Evolutionary conservation across 2,329 filamentous ascomycete genomes (phyloP).

Genomic region (Pestalotiopsis sp.): DNA sequence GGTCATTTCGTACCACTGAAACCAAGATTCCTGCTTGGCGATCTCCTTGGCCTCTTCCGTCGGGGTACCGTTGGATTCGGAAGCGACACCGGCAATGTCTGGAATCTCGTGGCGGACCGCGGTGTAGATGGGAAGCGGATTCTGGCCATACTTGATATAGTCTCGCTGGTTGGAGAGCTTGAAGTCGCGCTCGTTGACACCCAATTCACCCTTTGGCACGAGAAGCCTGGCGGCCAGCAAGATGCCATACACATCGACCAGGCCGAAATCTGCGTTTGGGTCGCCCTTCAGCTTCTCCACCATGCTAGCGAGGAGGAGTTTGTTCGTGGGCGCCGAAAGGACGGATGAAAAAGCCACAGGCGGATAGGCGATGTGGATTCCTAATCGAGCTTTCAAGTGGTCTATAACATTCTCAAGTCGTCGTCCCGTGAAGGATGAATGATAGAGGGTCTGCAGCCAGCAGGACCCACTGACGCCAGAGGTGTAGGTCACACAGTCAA

Average conservation of each 20-base stretch:
- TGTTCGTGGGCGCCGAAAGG: conserved; percentile 89
- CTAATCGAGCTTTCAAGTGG: conserved; percentile 83
- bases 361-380: conserved; percentile 90
- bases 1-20: conserved; percentile 97
- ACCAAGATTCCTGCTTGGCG: conserved; percentile 76
- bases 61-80: conserved; percentile 33
- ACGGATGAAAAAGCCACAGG: conserved; percentile 80
- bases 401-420: conserved; percentile 73
- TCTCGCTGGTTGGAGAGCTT: conserved; percentile 87
- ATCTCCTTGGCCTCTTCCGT: conserved; percentile 54
- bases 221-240: conserved; percentile 82
- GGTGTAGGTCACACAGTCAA: conserved; percentile 93
- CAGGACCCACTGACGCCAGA: conserved; percentile 95
- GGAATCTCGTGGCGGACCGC: conserved; percentile 96
- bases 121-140: conserved; percentile 93
- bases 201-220: conserved; percentile 82
- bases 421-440: conserved; percentile 74
- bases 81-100: conserved; percentile 48
- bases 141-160: conserved; percentile 75
- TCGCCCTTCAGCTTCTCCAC: conserved; percentile 92
- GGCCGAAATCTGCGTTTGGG: conserved; percentile 76
- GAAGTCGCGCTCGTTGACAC: conserved; percentile 76
- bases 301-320: conserved; percentile 82
- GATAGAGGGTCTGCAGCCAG: conserved; percentile 89
- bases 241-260: conserved; percentile 92